A percentile compares a stretch with the other conserved stretches of the same genome.
Evolutionary conservation across 1,284 basidiomycete genomes (phyloP).

Genomic region (Ceratobasidium papillatum): DNA sequence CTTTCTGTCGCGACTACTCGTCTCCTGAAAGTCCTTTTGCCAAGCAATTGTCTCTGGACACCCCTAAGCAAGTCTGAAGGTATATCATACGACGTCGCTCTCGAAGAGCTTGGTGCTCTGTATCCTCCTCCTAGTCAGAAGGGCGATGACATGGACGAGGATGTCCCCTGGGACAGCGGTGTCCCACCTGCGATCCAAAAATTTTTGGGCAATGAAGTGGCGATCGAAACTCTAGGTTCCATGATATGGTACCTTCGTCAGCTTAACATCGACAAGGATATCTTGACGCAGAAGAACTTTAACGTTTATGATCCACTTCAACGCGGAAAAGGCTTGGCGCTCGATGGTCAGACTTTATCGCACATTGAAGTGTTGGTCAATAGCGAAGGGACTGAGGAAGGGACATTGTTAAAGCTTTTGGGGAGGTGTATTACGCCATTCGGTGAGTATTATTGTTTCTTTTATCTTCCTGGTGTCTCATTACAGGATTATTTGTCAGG

Average conservation of each 20-base stretch:
- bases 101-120: constrained; percentile 73
- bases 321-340: constrained; percentile 78
- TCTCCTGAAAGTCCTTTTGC: constrained; percentile 80
- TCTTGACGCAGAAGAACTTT: constrained; percentile 93
- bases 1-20: constrained; percentile 83
- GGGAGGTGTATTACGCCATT: constrained; percentile 89
- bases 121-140: constrained; percentile 58
- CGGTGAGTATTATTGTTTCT: constrained; percentile 22
- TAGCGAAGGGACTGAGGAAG: constrained; percentile 89
- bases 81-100: constrained; percentile 74
- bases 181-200: constrained; percentile 79
- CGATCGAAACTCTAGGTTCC: constrained; percentile 85
- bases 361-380: constrained; percentile 94
- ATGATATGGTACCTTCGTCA: constrained; percentile 94
- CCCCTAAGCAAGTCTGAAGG: constrained; percentile 85
- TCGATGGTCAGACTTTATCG: constrained; percentile 93
- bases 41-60: constrained; percentile 86
- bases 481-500: constrained; percentile 56
- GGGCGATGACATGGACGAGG: constrained; percentile 57
- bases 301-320: constrained; percentile 96
- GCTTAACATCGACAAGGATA: constrained; percentile 92
- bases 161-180: constrained; percentile 54
- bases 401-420: constrained; percentile 84
- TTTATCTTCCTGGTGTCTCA: constrained; percentile 18
- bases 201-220: constrained; percentile 70